Base-by-base conservation (phyloP, 2,329 filamentous ascomycete species). In the Davidsoniella eucalypti region DNA sequence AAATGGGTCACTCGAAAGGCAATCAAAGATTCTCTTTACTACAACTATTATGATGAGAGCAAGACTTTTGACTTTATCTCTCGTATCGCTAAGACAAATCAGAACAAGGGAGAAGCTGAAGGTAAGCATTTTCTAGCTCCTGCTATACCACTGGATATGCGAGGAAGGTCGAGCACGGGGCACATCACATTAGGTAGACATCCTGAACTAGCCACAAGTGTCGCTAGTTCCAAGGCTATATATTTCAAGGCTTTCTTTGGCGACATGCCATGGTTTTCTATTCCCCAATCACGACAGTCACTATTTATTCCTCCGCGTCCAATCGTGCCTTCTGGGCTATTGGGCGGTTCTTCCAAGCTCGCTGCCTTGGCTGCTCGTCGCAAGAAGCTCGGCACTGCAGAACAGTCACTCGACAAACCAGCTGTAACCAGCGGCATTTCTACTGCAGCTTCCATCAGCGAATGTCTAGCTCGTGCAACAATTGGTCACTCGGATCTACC, bases 261-360 rank as follows among this genome's bases (percentile, higher is more conserved):
- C 59, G 88, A 94, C 60, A 83, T 83, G 60, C 85, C 88, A 1
- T 98, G 92, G 90, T 71, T 87, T 49, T 74, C 80, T 48, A 69
- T 90, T 9, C 84, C 87, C 18, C 58, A 64, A 38, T 65, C 82
- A 44, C 77, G 84, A 26, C 72, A 75, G 56, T 75, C 82, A 14
- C 71, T 82, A 14, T 74, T 88, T 37, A 65, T 84, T 46, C 70
- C 80, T 39, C 76, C 63, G 52, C 73, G 36, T 55, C 78, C 74
- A 49, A 69, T 67, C 44, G 75, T 80, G 16, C 51, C 41, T 37
- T 40, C 44, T 16, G 82, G 87, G 2, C 69, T 98, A 0, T 65
- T 94, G 2, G 93, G 92, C 26, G 93, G 92, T 33, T 66, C 67
- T 64, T 94, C 90, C 4, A 98, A 98, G 60, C 70, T 98, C 43